These are phyloP conservation scores for Blastobotrys chiropterorum DNA, from an alignment of 805 yeast species.

Conservation along the genomic window DNA sequence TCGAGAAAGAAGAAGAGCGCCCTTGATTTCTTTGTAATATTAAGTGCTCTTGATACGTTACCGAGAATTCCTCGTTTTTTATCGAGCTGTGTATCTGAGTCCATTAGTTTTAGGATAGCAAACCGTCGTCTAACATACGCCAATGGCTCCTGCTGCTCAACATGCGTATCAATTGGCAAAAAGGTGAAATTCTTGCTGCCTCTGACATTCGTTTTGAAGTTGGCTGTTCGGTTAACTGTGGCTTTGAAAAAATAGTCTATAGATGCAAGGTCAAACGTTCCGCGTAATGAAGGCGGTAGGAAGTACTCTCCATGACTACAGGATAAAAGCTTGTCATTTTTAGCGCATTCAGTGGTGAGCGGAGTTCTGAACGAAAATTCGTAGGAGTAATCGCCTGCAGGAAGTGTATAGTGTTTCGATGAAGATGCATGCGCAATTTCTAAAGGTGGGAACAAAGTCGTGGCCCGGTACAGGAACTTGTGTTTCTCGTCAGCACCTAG, in stretches of 20 bases:
- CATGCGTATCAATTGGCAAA: conserved; percentile 36
- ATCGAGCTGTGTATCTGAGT: conserved; percentile 1
- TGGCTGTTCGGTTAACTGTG: conserved; percentile 48
- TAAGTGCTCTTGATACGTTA: conserved; percentile 18
- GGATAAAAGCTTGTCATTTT: neutral
- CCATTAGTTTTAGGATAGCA: conserved; percentile 8
- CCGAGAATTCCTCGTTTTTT: conserved; percentile 16
- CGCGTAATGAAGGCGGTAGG: conserved; percentile 31
- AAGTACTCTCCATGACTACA: neutral
- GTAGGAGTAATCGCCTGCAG: conserved; percentile 31
- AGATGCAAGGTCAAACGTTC: conserved; percentile 18
- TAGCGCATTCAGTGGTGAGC: conserved; percentile 10
- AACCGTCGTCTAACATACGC: conserved; percentile 37
- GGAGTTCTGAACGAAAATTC: conserved; percentile 32
- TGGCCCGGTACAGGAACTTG: conserved; percentile 24
- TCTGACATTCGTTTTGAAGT: conserved; percentile 43
- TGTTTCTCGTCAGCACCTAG: conserved; percentile 16
- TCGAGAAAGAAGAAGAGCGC: conserved; percentile 36
- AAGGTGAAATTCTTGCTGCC: conserved; percentile 45
- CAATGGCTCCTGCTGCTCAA: conserved; percentile 21
- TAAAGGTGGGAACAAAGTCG: conserved; percentile 32
- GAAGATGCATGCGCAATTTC: conserved; percentile 17
- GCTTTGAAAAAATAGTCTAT: conserved; percentile 53
- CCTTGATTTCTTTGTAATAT: conserved; percentile 5
- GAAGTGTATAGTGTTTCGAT: conserved; percentile 26